phyloP scores from a whole-genome alignment of 139 green algal species.

The Picochlorum costavermella region DNA sequence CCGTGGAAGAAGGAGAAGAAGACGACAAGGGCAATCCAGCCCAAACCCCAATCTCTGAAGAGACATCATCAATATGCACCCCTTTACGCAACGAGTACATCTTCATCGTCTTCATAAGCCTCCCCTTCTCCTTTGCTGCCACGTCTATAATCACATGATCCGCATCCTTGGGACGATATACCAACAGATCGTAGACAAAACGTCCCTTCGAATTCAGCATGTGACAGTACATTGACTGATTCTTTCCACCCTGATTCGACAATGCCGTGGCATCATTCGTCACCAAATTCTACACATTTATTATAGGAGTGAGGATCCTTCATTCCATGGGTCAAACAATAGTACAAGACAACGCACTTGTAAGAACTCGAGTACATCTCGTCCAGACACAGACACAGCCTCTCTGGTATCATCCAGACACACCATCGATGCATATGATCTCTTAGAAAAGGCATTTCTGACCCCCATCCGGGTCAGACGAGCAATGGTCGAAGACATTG shows the following conservation, averaged over 20 bases:
- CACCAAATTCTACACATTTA: conserved; percentile 43
- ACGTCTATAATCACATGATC: conserved; percentile 49
- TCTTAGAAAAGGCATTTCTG: too few species aligned
- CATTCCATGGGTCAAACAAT: too few species aligned
- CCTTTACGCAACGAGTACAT: conserved; percentile 65
- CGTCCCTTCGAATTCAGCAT: conserved; percentile 69
- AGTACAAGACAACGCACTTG: too few species aligned
- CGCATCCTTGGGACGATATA: conserved; percentile 22
- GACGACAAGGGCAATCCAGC: too few species aligned
- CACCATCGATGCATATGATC: too few species aligned
- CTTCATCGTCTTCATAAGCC: conserved; percentile 37
- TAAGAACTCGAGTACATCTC: too few species aligned
- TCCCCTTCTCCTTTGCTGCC: conserved; percentile 20
- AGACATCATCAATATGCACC: conserved; percentile 57
- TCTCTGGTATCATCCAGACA: too few species aligned
- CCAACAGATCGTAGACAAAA: conserved; percentile 62
- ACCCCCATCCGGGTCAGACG: too few species aligned
- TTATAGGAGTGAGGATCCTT: too few species aligned
- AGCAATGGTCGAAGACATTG: too few species aligned
- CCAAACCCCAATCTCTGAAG: conserved; percentile 38
- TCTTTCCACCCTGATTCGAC: conserved; percentile 7
- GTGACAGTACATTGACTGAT: conserved; percentile 41
- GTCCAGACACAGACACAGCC: too few species aligned
- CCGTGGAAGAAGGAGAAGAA: too few species aligned
- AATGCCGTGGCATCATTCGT: conserved; percentile 53